Evolutionary conservation across 1,284 basidiomycete genomes (phyloP), one percentile per base, ranked within the genome.

Genomic region (Leccinum holopus): DNA sequence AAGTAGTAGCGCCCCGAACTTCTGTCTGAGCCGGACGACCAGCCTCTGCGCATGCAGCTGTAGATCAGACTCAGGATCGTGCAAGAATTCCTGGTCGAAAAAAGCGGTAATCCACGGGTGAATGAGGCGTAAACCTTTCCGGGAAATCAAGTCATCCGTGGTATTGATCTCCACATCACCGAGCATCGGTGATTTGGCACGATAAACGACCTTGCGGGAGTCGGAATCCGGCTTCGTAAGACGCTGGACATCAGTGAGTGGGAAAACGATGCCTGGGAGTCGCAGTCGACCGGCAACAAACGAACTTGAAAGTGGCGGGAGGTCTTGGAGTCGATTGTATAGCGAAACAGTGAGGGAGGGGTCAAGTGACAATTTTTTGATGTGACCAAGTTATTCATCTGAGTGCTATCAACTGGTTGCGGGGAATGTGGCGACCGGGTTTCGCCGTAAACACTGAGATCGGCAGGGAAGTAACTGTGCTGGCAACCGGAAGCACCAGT

Each of bases 81-180:
- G 12, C n/a, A 8, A 18, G 18, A 39, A 61, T 25, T 57, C 60
- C 44, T 55, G 49, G 14, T 44, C 63, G 5, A 63, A 21, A 3
- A 64, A 10, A 4, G 62, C 37, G 9, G n/a, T 18, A 21, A 66
- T 62, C 65, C 65, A 66, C 3, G 65, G 65, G 44, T 67, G 63
- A 7, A 65, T 35, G n/a, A n/a, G n/a, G 6, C 14, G 28, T 1
- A 66, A 8, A 11, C 49, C 32, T 1, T 53, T 28, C 30, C 54
- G 41, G 8, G 18, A 18, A 1, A 30, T 35, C 14, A 64, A 5
- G 10, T 65, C 39, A 10, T 65, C 55, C 10, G 14, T 12, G 2
- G 65, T 65, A 55, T 55, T 49, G 55, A 65, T 57, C 21, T 60
- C 54, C 0, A 65, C 37, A 3, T 51, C 55, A 2, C 64, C 62